Evolutionary conservation across 1,139 yeast genomes (phyloP).

Genomic region (Torulaspora pretoriensis): DNA sequence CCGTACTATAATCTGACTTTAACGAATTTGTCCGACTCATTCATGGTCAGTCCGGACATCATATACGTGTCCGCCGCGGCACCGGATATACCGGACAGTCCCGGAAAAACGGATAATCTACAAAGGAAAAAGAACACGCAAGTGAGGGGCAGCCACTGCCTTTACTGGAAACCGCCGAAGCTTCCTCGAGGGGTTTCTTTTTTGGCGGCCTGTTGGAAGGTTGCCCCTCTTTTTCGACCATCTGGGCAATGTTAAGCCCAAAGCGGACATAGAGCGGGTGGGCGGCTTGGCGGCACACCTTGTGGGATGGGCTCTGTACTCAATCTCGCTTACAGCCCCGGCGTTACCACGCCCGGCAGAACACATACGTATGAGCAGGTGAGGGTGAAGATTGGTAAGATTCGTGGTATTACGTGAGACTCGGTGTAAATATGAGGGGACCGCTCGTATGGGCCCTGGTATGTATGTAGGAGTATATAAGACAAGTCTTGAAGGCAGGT

Average conservation of each 20-base stretch:
- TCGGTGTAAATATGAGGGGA: too few relatives aligned
- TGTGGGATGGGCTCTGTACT: neutral
- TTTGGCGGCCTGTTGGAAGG: neutral
- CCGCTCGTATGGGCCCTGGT: too few relatives aligned
- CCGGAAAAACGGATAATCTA: neutral
- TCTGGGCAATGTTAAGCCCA: neutral
- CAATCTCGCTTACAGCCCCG: too few relatives aligned
- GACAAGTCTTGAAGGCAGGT: too few relatives aligned
- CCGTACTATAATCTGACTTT: neutral
- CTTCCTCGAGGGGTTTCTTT: neutral
- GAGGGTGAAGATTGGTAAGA: neutral
- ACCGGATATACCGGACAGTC: neutral
- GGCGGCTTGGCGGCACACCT: neutral
- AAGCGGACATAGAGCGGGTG: neutral
- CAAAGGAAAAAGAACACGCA: neutral
- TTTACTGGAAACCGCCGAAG: neutral
- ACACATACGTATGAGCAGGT: neutral
- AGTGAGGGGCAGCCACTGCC: neutral
- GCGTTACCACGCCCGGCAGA: too few relatives aligned
- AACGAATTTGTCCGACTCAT: neutral
- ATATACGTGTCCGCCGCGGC: neutral
- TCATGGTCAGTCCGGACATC: neutral
- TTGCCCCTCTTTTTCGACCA: conserved; percentile 3
- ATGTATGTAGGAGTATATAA: too few relatives aligned
- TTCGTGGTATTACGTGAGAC: too few relatives aligned